Conservation (phyloP, 208 protist genomes). For the Endotrypanum monterogeii region DNA sequence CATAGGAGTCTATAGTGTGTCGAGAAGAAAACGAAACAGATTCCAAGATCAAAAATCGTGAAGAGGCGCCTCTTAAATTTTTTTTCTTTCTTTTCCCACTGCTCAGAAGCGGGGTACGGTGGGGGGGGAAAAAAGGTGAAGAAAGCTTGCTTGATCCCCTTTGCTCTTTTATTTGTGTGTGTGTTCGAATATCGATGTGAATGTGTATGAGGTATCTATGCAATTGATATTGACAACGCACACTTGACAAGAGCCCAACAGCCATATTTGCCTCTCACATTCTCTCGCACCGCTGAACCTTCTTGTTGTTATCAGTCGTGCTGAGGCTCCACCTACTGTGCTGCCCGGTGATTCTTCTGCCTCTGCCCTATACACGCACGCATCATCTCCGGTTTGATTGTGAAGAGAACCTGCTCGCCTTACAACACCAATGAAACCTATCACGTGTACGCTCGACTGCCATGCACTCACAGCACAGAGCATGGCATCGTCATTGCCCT, state of each 20-base stretch:
- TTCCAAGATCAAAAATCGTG: conserved; percentile 1
- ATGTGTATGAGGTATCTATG: neutral
- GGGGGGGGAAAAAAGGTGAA: neutral
- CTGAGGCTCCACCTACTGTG: neutral
- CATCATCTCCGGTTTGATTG: neutral
- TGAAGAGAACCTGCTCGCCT: neutral
- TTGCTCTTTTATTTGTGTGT: neutral
- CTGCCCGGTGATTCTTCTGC: neutral
- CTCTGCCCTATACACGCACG: neutral
- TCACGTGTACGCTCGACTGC: neutral
- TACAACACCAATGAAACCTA: neutral
- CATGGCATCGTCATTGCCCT: neutral
- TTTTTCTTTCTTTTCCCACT: neutral
- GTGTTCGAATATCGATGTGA: neutral
- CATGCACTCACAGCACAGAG: neutral
- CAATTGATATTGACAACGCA: neutral
- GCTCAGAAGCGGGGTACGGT: neutral
- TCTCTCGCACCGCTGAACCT: neutral
- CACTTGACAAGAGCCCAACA: neutral
- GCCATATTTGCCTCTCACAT: neutral
- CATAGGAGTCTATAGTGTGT: neutral
- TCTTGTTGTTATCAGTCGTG: neutral
- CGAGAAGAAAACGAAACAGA: neutral
- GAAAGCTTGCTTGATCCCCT: neutral
- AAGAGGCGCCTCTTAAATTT: neutral